Conservation (phyloP, 2,329 filamentous ascomycete genomes). For the Phyllosticta capitalensis region DNA sequence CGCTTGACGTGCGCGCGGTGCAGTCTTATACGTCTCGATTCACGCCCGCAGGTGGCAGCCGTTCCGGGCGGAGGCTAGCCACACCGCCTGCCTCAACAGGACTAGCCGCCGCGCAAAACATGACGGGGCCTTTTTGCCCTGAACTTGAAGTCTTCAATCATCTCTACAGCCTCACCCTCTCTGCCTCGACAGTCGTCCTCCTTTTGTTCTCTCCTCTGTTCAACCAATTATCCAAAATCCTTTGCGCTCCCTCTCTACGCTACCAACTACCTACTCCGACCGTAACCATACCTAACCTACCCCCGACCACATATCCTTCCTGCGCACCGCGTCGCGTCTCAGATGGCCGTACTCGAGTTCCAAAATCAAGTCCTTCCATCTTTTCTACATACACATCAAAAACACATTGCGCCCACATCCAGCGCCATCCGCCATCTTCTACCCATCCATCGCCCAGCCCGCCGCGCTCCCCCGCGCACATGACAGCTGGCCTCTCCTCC, state of each 20-base stretch:
- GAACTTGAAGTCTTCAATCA: too few relatives aligned
- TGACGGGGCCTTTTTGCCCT: neutral
- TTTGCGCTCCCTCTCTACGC: neutral
- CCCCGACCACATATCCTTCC: neutral
- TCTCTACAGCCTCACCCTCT: too few relatives aligned
- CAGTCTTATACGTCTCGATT: neutral
- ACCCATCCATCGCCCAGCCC: neutral
- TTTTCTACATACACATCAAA: neutral
- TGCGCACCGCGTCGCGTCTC: neutral
- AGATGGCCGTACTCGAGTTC: neutral
- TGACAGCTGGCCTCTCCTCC: neutral
- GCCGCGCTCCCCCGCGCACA: neutral
- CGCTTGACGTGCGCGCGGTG: constrained; percentile 10
- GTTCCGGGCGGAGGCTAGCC: neutral
- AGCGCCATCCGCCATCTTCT: neutral
- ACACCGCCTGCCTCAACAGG: neutral
- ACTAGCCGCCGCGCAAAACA: neutral
- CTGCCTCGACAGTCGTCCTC: neutral
- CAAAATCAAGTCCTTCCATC: neutral
- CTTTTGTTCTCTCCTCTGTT: neutral
- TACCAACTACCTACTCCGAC: neutral
- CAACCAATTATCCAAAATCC: too few relatives aligned
- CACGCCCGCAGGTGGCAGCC: neutral
- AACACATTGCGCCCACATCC: too few relatives aligned
- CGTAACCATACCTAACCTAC: neutral